A percentile compares a stretch with the other conserved stretches of the same genome.
Conservation (phyloP, 1,284 basidiomycete species). For the Psilocybe mexicana region DNA sequence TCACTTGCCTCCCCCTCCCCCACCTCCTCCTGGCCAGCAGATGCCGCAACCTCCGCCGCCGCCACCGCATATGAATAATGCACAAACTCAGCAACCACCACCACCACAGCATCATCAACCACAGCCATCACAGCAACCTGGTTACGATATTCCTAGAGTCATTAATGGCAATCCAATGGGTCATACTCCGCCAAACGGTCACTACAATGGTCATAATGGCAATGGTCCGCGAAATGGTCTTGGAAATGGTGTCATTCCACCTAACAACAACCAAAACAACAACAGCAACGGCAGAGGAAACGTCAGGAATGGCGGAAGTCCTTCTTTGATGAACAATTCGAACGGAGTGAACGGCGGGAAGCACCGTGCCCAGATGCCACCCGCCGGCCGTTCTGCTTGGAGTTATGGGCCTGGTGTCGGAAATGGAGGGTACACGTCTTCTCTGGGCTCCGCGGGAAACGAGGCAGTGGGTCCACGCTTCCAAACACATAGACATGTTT, state of each 20-base stretch:
- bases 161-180: constrained; percentile 28
- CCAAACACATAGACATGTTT: constrained; percentile 49
- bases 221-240: constrained; percentile 21
- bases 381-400: constrained; percentile 55
- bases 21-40: constrained; percentile 17
- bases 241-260: constrained; percentile 26
- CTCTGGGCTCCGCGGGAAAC: constrained; percentile 31
- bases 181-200: constrained; percentile 10
- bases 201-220: constrained; percentile 14
- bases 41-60: constrained; percentile 8
- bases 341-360: constrained; percentile 23
- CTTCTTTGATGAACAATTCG: constrained; percentile 17
- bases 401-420: constrained; percentile 67
- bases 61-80: constrained; percentile 11
- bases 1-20: constrained; percentile 11
- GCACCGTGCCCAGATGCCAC: constrained; percentile 38
- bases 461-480: constrained; percentile 66
- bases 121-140: constrained; percentile 15
- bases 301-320: constrained; percentile 21
- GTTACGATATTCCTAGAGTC: constrained; percentile 29
- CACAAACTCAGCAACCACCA: constrained; percentile 6
- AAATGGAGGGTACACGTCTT: constrained; percentile 38
- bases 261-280: constrained; percentile 32
- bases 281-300: constrained; percentile 28
- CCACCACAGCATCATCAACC: constrained; percentile 9